Evolutionary conservation across 495 filamentous ascomycete species (phyloP).

Genomic region (Penicillium goetzii): DNA sequence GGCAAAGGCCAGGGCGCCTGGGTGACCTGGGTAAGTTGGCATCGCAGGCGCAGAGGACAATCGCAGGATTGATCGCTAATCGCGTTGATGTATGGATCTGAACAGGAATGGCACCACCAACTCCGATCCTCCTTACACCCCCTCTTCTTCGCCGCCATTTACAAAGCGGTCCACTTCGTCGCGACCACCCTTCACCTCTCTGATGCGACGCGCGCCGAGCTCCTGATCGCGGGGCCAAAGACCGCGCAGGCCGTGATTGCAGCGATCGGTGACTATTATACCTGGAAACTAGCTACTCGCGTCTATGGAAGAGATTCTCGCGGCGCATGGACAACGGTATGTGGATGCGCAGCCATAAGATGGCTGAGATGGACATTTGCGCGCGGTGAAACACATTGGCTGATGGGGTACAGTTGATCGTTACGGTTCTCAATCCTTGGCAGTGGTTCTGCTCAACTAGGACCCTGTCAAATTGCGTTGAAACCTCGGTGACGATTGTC

Average conservation of each 20-base stretch:
- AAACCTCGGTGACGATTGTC: slow-evolving; percentile 81
- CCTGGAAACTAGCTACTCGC: slow-evolving; percentile 77
- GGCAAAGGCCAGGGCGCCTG: slow-evolving; percentile 77
- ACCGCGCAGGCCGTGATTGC: slow-evolving; percentile 76
- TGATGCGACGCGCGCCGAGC: slow-evolving; percentile 55
- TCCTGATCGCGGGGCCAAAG: slow-evolving; percentile 75
- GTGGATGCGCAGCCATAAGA: slow-evolving; percentile 25
- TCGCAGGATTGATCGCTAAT: slow-evolving; percentile 13
- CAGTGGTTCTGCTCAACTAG: slow-evolving; percentile 95
- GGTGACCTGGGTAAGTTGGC: slow-evolving; percentile 85
- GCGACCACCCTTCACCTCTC: slow-evolving; percentile 54
- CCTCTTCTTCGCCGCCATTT: slow-evolving; percentile 76
- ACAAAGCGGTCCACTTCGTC: slow-evolving; percentile 60
- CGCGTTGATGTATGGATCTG: neutral
- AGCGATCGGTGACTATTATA: slow-evolving; percentile 82
- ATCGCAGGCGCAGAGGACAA: slow-evolving; percentile 14
- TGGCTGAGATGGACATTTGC: neutral
- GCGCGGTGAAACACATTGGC: neutral
- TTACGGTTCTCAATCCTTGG: slow-evolving; percentile 86
- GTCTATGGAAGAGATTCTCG: slow-evolving; percentile 70
- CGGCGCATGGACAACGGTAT: slow-evolving; percentile 70
- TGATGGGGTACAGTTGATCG: slow-evolving; percentile 47
- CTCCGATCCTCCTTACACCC: slow-evolving; percentile 94
- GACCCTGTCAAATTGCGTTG: slow-evolving; percentile 90
- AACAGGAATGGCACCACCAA: slow-evolving; percentile 85